Evolutionary conservation across 1,284 basidiomycete species (phyloP).

Genomic region (Marasmius fiardii): DNA sequence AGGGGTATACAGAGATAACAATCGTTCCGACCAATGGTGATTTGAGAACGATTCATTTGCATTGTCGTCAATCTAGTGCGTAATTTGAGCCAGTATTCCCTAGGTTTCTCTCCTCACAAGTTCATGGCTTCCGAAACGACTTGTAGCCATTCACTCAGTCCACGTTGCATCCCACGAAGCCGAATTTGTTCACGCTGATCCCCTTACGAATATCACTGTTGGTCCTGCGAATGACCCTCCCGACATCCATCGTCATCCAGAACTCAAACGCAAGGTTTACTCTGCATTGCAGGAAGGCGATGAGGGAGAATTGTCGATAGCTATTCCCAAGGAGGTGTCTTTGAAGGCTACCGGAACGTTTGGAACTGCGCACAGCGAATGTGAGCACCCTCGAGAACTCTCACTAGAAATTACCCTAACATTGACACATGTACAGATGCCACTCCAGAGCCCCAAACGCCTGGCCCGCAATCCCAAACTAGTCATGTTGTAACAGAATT

Average conservation of each 20-base stretch:
- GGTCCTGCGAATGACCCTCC: constrained; percentile 56
- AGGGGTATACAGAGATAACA: constrained; percentile 93
- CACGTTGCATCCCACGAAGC: constrained; percentile 65
- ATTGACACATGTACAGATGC: constrained; percentile 41
- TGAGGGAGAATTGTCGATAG: constrained; percentile 92
- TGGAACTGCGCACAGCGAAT: constrained; percentile 11
- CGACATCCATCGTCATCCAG: constrained; percentile 89
- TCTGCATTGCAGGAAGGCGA: constrained; percentile 87
- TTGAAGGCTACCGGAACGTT: constrained; percentile 38
- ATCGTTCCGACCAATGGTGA: constrained; percentile 76
- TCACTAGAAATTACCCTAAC: background rate
- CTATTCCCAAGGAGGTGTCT: constrained; percentile 79
- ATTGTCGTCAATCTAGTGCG: constrained; percentile 83
- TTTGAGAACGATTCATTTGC: constrained; percentile 78
- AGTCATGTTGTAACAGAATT: constrained; percentile 58
- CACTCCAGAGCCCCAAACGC: constrained; percentile 76
- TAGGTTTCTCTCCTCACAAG: constrained; percentile 17
- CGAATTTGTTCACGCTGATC: constrained; percentile 76
- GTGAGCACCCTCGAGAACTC: constrained; percentile 9
- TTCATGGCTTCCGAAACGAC: constrained; percentile 7
- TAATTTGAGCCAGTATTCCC: constrained; percentile 18
- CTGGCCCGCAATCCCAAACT: constrained; percentile 45
- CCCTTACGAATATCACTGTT: constrained; percentile 67
- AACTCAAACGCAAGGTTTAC: constrained; percentile 91
- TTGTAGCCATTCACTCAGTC: constrained; percentile 69